Percentiles rank a stretch among this genome's conserved stretches.
phyloP scores from a whole-genome alignment of 441 rosid species.

The Pelargonium myrrhifolium region DNA sequence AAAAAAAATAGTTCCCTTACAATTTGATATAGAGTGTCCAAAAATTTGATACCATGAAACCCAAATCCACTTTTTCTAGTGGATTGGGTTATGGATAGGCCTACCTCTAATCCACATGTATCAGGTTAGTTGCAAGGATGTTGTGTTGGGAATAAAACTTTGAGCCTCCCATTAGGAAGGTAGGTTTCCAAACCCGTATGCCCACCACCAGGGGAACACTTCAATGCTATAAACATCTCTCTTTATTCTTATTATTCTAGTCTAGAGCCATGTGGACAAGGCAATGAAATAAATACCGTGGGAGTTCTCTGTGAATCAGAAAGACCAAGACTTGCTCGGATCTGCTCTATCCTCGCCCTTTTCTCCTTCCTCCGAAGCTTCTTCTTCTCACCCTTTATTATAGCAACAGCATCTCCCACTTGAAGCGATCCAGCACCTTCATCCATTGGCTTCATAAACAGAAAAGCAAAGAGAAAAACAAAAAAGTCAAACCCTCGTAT shows the following conservation, averaged over 20 bases:
- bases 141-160: no score
- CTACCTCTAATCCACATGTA: no score
- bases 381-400: slow-evolving; percentile 83
- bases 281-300: slow-evolving; percentile 32
- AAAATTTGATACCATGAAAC: no score
- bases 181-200: no score
- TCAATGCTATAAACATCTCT: background rate
- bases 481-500: background rate
- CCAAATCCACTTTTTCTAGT: no score
- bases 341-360: slow-evolving; percentile 87
- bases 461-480: background rate
- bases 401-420: slow-evolving; percentile 80
- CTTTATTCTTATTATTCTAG: background rate
- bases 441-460: slow-evolving; percentile 32
- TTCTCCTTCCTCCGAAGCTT: slow-evolving; percentile 78
- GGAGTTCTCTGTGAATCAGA: slow-evolving; percentile 98
- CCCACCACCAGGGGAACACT: no score
- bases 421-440: slow-evolving; percentile 48
- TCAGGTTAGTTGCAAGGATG: no score
- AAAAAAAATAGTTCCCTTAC: background rate
- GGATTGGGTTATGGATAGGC: no score
- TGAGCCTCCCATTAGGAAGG: no score
- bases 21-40: background rate
- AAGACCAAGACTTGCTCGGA: slow-evolving; percentile 89
- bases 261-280: background rate